These are phyloP conservation scores for Calonectria fujianensis DNA, from an alignment of 2,329 filamentous ascomycete species.

Conservation along the genomic window DNA sequence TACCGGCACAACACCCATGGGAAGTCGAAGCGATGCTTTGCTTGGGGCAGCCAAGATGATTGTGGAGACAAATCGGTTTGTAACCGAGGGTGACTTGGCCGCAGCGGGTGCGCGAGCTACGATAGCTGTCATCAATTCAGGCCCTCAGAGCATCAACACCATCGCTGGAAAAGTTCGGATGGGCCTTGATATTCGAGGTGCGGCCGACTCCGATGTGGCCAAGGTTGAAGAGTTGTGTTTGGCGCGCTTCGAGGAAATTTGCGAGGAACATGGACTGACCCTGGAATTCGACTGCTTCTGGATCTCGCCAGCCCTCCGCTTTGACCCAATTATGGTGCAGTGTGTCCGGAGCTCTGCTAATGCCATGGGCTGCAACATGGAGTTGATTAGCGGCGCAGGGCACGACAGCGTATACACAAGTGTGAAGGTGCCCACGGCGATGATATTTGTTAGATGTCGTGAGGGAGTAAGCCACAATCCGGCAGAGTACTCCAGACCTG, in stretches of 20 bases:
- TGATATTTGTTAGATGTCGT: slow-evolving; percentile 55
- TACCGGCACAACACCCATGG: slow-evolving; percentile 45
- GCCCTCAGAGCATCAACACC: slow-evolving; percentile 79
- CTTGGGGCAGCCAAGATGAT: slow-evolving; percentile 55
- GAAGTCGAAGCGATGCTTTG: slow-evolving; percentile 53
- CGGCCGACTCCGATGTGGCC: slow-evolving; percentile 71
- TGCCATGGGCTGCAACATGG: slow-evolving; percentile 65
- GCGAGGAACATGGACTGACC: slow-evolving; percentile 67
- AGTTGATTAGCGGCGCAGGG: slow-evolving; percentile 59
- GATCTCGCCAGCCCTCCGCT: slow-evolving; percentile 62
- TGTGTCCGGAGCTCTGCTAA: slow-evolving; percentile 21
- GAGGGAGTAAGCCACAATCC: slow-evolving; percentile 53
- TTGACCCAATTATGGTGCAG: slow-evolving; percentile 28
- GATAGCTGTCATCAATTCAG: slow-evolving; percentile 49
- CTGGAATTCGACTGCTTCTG: slow-evolving; percentile 78
- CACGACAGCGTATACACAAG: slow-evolving; percentile 57
- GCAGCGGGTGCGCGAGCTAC: slow-evolving; percentile 47
- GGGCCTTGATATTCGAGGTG: slow-evolving; percentile 77
- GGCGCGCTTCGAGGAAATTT: slow-evolving; percentile 69
- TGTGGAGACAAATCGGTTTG: slow-evolving; percentile 49
- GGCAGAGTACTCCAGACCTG: slow-evolving; percentile 48
- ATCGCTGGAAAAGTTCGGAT: slow-evolving; percentile 79
- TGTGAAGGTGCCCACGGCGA: slow-evolving; percentile 51
- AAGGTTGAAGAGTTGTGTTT: slow-evolving; percentile 67
- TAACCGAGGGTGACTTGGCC: slow-evolving; percentile 31